Base-by-base conservation (phyloP, 352 stramenopile genomes). In the Globisporangium canariense region DNA sequence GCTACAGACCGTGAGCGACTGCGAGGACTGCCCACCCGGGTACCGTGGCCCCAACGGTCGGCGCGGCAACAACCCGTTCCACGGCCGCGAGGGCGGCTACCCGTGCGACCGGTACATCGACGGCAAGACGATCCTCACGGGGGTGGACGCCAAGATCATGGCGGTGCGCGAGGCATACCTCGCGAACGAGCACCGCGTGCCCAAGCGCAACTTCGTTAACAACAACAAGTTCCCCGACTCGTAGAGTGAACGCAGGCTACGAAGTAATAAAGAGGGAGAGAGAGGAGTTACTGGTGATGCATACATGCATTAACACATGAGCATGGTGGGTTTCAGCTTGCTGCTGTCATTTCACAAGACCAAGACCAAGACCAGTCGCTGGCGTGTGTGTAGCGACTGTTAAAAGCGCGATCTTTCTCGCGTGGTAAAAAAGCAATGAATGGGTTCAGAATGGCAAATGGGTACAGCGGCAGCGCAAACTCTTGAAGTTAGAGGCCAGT, bases 1-100 rank as follows among this genome's bases (percentile, higher is more conserved):
- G 0, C 62, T 90, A 7, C 74, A 83, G 51, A 77, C 65, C 2
- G 65, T 84, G 10, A 89, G 77, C 28, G 79, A 85, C n/a, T 91
- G 82, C 28, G 59, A 83, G 11, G 73, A 88, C 57, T 91, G 84
- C 16, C 73, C 77, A 28, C 40, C 73, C 2, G 71, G 76, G 53
- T 91, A 91, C 25, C 80, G 83, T 9, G 84, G 83, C 0, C 79
- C 84, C 0, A 74, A 87, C 18, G 81, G 81, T 0, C 79, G 73
- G 28, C 77, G 81, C 25, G 78, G 77, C 59, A 89, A 90, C 62
- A 77, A 86, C 9, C 61, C 78, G 6, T 72, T 68, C 34, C 52
- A 63, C 14, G 47, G 52, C 1, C 69, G 61, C 14, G 75, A 83
- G 11, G 83, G 83, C 2, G 81, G 83, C 3, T 90, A 84, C 61